A percentile compares a stretch with the other conserved stretches of the same genome.
Evolutionary conservation across 169 alveolate species (phyloP).

Genomic region (Plasmodium gallinaceum): DNA sequence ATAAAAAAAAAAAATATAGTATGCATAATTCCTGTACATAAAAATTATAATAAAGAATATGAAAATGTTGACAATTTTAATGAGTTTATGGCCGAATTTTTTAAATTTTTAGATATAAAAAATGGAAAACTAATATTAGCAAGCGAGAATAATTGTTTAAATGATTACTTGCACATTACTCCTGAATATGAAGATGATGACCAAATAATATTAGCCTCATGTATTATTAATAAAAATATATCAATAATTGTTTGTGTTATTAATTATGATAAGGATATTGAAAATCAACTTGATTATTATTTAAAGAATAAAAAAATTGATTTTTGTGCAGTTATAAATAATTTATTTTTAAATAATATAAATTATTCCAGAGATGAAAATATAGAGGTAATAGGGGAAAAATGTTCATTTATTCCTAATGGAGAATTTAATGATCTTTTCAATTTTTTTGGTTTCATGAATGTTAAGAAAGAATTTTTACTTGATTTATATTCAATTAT

Average conservation of each 20-base stretch:
- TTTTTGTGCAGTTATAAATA: constrained; percentile 41
- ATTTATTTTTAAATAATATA: constrained; percentile 51
- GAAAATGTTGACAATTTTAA: constrained; percentile 39
- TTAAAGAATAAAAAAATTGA: constrained; percentile 54
- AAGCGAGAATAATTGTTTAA: constrained; percentile 54
- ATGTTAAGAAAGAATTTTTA: constrained; percentile 54
- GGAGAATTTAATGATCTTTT: constrained; percentile 17
- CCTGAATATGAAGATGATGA: constrained; percentile 16
- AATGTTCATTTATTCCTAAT: constrained; percentile 23
- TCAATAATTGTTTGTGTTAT: constrained; percentile 62
- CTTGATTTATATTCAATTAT: constrained; percentile 57
- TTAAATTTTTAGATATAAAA: constrained; percentile 50
- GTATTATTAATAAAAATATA: constrained; percentile 62
- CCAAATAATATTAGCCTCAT: constrained; percentile 53
- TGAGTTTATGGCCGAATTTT: constrained; percentile 57
- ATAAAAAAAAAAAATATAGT: constrained; percentile 42
- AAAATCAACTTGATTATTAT: constrained; percentile 59
- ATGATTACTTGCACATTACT: constrained; percentile 22
- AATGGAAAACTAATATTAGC: constrained; percentile 76
- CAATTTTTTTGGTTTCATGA: constrained; percentile 41
- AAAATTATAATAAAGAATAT: constrained; percentile 63
- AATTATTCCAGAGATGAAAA: constrained; percentile 25
- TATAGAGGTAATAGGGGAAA: constrained; percentile 43
- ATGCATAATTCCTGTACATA: constrained; percentile 71
- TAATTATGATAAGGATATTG: constrained; percentile 62